These are phyloP conservation scores for Exophiala bonariae DNA, from an alignment of 2,329 filamentous ascomycete species.

Conservation along the genomic window DNA sequence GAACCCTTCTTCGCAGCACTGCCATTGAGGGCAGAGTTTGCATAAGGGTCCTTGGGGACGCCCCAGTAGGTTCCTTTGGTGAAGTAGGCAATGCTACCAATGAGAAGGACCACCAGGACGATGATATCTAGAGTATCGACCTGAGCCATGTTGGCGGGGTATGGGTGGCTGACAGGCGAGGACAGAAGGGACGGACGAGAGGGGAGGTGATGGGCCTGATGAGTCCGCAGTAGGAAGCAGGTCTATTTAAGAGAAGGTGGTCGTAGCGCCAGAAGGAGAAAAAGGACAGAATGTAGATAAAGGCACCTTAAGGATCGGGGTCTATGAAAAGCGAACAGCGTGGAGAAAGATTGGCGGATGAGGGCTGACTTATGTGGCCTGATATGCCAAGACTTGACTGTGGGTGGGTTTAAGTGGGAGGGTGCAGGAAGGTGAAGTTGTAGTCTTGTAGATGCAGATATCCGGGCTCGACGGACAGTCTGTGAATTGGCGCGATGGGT, in stretches of 20 bases:
- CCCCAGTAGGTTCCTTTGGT: conserved; percentile 96
- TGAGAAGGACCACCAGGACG: conserved; percentile 80
- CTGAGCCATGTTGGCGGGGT: conserved; percentile 70
- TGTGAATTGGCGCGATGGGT: no score
- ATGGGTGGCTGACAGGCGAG: conserved; percentile 1
- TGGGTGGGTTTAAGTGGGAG: no score
- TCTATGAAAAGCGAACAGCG: conserved; percentile 13
- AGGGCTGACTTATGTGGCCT: conserved; percentile 21
- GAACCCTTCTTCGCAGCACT: conserved; percentile 74
- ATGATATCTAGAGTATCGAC: conserved; percentile 93
- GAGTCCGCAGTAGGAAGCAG: no score
- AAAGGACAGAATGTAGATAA: not conserved
- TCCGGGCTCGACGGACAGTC: no score
- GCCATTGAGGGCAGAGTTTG: conserved; percentile 68
- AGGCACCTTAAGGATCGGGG: no score
- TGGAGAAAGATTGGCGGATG: conserved; percentile 12
- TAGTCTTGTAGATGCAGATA: no score
- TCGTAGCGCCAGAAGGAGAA: not conserved
- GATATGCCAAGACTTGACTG: conserved; percentile 20
- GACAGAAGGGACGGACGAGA: conserved; percentile 7
- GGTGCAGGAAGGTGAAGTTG: no score
- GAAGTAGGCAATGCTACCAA: conserved; percentile 92
- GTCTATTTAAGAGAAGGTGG: no score
- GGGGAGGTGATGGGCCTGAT: not conserved
- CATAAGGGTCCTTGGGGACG: conserved; percentile 84